Base-by-base conservation (phyloP, 768 basidiomycete species). In the Suillus sp. region DNA sequence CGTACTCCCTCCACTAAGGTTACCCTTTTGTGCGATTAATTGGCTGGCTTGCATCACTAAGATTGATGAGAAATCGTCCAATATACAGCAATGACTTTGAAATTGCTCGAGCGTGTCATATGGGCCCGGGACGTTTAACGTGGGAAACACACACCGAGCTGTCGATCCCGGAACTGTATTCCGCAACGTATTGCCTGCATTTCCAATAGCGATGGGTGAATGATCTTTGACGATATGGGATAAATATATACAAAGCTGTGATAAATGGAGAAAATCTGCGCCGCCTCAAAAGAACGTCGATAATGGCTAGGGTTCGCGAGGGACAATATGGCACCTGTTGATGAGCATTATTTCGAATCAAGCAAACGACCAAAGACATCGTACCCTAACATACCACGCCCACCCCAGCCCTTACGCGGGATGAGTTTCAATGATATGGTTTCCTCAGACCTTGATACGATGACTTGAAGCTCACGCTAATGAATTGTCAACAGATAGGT, bases 381-480 rank as follows among this genome's bases (percentile, higher is more conserved):
- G 69, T 65, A 93, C 90, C 95, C 95, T 48, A 97, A 78, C 73
- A 90, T 80, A 10, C 95, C 95, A 63, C 92, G 80, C 11, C 95
- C 95, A 65, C 93, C 93, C 95, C 95, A 97, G 8, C 88, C 88
- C 62, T 81, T 84, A 57, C 85, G 75, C 7, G 93, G 93, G 3
- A 79, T 88, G 48, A 95, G 77, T n/a, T 74, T 81, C 62, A 93
- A 69, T 22, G 78, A 78, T 16, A 85, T 67, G 8, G 69, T 72
- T 65, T 83, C 73, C 3, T 74, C 80, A 6, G 78, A 74, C 35
- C 91, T 85, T 34, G 85, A 74, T 10, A 92, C 81, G 51, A 82
- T 79, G 60, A 95, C 79, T 6, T 75, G 70, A 42, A 95, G 77
- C 53, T 82, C 80, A 55, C 81, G 81, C 93, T 94, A 66, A 67